A percentile compares a stretch with the other conserved stretches of the same genome.
These are phyloP conservation scores for Candida khao-thaluensis DNA, from an alignment of 805 yeast species.

Conservation along the genomic window DNA sequence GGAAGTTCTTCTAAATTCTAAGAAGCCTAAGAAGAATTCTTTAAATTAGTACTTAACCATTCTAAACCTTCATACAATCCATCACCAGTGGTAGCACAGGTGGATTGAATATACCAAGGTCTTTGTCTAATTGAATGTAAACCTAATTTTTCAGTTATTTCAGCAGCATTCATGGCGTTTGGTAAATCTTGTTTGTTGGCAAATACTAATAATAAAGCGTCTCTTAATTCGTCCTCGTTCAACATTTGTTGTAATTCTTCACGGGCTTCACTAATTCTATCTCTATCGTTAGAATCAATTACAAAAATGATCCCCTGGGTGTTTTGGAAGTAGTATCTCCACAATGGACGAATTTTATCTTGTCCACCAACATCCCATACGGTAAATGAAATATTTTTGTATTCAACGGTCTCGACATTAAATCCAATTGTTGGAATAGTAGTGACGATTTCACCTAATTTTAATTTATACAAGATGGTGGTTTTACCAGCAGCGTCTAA, in stretches of 20 bases:
- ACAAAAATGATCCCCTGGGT: constrained; percentile 98
- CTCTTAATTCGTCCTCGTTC: constrained; percentile 97
- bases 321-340: constrained; percentile 99
- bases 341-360: constrained; percentile 96
- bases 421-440: constrained; percentile 97
- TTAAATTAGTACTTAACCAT: constrained; percentile 91
- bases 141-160: constrained; percentile 95
- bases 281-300: constrained; percentile 97
- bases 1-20: no score
- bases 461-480: constrained; percentile 90
- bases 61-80: constrained; percentile 97
- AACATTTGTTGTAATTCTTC: constrained; percentile 98
- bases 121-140: constrained; percentile 97
- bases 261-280: constrained; percentile 96
- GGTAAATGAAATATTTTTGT: constrained; percentile 93
- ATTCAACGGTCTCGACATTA: constrained; percentile 96
- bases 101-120: constrained; percentile 99
- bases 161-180: constrained; percentile 98
- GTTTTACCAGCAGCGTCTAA: constrained; percentile 98
- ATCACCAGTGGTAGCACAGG: constrained; percentile 99
- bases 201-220: constrained; percentile 90
- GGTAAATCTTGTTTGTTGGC: constrained; percentile 99
- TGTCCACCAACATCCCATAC: constrained; percentile 99
- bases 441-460: constrained; percentile 93
- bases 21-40: constrained; percentile 30